Conservation (phyloP, 345 rosid species). For the Eucalyptus caleyi region DNA sequence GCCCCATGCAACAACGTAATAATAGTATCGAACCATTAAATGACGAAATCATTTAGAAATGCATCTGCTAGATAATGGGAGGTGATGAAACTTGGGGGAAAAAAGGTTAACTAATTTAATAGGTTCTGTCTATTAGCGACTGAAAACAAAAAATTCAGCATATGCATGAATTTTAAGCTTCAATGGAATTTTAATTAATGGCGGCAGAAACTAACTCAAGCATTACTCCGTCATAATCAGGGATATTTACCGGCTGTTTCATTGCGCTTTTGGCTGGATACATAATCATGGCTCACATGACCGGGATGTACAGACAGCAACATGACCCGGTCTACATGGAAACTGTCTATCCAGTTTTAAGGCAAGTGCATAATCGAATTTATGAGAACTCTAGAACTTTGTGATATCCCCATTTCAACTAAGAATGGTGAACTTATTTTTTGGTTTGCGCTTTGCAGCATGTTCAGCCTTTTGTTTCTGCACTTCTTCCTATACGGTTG, state of each 20-base stretch:
- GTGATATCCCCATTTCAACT: neutral
- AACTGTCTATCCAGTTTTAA: slow-evolving; percentile 86
- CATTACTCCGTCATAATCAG: slow-evolving; percentile 15
- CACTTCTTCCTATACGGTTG: slow-evolving; percentile 90
- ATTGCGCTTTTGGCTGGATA: slow-evolving; percentile 83
- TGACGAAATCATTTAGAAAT: neutral
- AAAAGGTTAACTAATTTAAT: neutral
- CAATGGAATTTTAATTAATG: neutral
- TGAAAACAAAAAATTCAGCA: neutral
- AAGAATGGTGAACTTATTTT: neutral
- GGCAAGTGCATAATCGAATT: slow-evolving; percentile 36
- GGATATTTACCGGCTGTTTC: slow-evolving; percentile 90
- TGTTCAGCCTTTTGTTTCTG: slow-evolving; percentile 81
- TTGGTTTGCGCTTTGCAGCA: slow-evolving; percentile 41
- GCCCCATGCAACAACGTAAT: neutral
- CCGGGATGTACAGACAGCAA: slow-evolving; percentile 67
- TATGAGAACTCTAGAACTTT: neutral
- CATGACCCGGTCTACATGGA: slow-evolving; percentile 83
- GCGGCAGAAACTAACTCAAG: neutral
- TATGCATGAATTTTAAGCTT: neutral
- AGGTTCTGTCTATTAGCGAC: neutral
- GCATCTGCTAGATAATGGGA: neutral
- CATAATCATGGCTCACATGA: slow-evolving; percentile 72
- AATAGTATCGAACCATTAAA: neutral
- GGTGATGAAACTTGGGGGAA: neutral